Conservation (phyloP, 208 protist species). For the Leishmania mexicana region DNA sequence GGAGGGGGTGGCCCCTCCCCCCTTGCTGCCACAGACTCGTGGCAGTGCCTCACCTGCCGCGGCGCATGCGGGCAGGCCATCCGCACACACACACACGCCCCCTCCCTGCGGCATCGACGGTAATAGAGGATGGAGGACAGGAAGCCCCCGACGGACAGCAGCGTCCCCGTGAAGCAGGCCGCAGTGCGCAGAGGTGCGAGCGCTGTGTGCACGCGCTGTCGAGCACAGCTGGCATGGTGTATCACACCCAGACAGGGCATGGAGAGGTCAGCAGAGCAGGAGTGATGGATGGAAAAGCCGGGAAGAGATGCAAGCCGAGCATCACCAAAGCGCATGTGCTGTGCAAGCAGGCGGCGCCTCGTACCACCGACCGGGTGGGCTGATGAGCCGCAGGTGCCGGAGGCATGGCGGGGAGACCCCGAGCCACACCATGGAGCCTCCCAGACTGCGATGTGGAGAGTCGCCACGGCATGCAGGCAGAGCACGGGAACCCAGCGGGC, state of each 20-base stretch:
- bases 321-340: too few species aligned
- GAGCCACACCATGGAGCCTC: background rate
- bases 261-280: constrained; percentile 7
- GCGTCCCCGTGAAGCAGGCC: too few species aligned
- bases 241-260: background rate
- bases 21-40: background rate
- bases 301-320: background rate
- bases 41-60: background rate
- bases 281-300: background rate
- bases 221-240: background rate
- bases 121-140: background rate
- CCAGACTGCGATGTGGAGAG: background rate
- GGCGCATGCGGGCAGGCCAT: background rate
- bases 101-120: background rate
- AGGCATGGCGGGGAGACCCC: background rate
- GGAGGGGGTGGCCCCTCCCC: background rate
- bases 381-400: background rate
- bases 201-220: background rate
- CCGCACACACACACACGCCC: background rate
- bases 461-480: background rate
- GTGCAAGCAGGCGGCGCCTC: background rate
- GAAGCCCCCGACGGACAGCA: background rate
- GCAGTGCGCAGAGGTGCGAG: background rate
- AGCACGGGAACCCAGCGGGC: background rate
- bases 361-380: background rate